Evolutionary conservation across 1,284 basidiomycete genomes (phyloP).

Genomic region (Sporisorium iseilematis-ciliati): DNA sequence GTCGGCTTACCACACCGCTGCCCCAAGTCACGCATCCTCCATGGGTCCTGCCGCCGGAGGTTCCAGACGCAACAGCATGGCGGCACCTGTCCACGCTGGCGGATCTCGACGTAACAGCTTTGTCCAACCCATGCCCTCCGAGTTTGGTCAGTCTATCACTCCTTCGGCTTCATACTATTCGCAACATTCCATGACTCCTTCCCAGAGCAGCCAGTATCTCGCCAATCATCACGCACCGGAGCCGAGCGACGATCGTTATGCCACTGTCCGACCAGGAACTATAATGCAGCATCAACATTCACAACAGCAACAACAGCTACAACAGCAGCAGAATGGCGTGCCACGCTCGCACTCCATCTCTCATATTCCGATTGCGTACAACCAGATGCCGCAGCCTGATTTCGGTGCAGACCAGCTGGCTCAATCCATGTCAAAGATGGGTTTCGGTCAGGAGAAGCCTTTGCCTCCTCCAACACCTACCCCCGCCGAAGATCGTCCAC

Average conservation of each 20-base stretch:
- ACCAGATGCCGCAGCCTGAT: slow-evolving; percentile 38
- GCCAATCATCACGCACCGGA: slow-evolving; percentile 14
- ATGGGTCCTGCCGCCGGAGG: slow-evolving; percentile 16
- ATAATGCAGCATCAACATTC: slow-evolving; percentile 7
- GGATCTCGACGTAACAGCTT: slow-evolving; percentile 36
- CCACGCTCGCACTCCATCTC: slow-evolving; percentile 48
- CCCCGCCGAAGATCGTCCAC: slow-evolving; percentile 28
- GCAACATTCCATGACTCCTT: slow-evolving; percentile 39
- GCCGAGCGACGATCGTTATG: slow-evolving; percentile 36
- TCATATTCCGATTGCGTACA: slow-evolving; percentile 28
- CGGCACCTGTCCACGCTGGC: slow-evolving; percentile 19
- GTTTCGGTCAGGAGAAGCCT: slow-evolving; percentile 39
- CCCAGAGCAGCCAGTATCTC: slow-evolving; percentile 39
- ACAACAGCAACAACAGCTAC: slow-evolving; percentile 10
- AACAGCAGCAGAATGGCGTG: slow-evolving; percentile 21
- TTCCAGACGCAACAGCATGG: slow-evolving; percentile 29
- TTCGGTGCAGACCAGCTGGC: slow-evolving; percentile 39
- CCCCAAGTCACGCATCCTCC: slow-evolving; percentile 12
- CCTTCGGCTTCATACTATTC: slow-evolving; percentile 48
- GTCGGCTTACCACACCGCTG: slow-evolving; percentile 18
- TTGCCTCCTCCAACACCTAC: slow-evolving; percentile 24
- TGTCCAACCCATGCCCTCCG: slow-evolving; percentile 24
- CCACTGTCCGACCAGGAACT: slow-evolving; percentile 34
- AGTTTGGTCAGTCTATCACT: slow-evolving; percentile 32
- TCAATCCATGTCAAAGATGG: slow-evolving; percentile 47